phyloP scores from a whole-genome alignment of 306 rosid species.

The Quercus glauca region DNA sequence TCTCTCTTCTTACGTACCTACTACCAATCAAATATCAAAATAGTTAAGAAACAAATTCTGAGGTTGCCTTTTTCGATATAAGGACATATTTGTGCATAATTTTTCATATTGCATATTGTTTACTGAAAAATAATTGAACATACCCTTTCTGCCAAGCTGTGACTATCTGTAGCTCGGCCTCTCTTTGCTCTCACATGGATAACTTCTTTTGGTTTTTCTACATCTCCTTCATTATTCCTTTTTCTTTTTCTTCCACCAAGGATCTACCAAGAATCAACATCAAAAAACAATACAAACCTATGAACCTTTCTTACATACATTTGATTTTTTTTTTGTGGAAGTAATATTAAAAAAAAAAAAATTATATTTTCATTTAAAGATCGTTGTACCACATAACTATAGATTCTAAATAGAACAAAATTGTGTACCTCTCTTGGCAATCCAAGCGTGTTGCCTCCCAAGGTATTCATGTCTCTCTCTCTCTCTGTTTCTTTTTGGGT shows the following conservation, averaged over 20 bases:
- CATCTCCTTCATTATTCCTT: conserved; percentile 29
- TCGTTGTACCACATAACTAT: too few species aligned
- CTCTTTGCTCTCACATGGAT: conserved; percentile 68
- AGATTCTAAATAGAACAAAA: too few species aligned
- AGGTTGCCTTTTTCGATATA: not conserved
- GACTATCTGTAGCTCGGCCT: conserved; percentile 73
- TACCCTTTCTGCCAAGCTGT: conserved; percentile 75
- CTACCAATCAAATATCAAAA: conserved; percentile 2
- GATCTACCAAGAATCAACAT: conserved; percentile 27
- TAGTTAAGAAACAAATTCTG: not conserved
- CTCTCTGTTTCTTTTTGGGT: too few species aligned
- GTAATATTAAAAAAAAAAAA: too few species aligned
- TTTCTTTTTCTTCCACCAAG: conserved; percentile 52
- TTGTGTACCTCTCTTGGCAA: too few species aligned
- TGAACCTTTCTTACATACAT: too few species aligned
- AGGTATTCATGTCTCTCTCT: too few species aligned
- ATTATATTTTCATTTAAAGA: too few species aligned
- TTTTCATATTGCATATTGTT: too few species aligned
- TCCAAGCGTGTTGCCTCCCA: too few species aligned
- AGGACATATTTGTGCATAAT: not conserved
- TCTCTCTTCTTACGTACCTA: conserved; percentile 69
- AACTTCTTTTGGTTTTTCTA: conserved; percentile 43
- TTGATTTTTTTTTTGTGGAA: too few species aligned
- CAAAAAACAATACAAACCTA: too few species aligned
- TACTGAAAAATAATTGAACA: not conserved